Conservation (phyloP, 371 early-diverging fungal genomes). For the Dinochytrium kinnereticum region DNA sequence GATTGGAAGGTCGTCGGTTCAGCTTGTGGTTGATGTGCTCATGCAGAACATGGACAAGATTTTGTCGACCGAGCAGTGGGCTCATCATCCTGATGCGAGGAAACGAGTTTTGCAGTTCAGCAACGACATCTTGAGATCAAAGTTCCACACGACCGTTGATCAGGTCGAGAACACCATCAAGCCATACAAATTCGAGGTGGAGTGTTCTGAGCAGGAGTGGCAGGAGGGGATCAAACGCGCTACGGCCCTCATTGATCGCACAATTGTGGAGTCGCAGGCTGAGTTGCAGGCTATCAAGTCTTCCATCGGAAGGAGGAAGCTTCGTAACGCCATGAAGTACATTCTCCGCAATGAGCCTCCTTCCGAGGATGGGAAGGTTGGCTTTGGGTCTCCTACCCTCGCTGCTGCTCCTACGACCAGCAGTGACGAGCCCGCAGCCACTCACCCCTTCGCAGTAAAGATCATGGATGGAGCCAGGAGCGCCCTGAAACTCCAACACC, state of each 20-base stretch:
- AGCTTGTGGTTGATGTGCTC: constrained; percentile 85
- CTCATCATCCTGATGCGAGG: constrained; percentile 84
- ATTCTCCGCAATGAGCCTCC: constrained; percentile 44
- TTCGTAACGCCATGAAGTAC: constrained; percentile 78
- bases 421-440: no score
- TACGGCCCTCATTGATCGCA: constrained; percentile 72
- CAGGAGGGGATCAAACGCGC: constrained; percentile 82
- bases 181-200: constrained; percentile 96
- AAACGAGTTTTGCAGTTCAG: constrained; percentile 80
- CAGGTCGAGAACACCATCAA: constrained; percentile 98
- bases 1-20: constrained; percentile 89
- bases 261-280: constrained; percentile 74
- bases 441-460: constrained; percentile 70
- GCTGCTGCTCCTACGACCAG: constrained; percentile 17
- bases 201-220: constrained; percentile 93
- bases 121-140: constrained; percentile 79
- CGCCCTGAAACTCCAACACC: constrained; percentile 76
- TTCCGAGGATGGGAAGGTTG: background rate
- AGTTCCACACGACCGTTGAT: constrained; percentile 83
- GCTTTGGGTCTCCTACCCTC: background rate
- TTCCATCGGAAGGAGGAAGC: constrained; percentile 76
- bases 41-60: constrained; percentile 82
- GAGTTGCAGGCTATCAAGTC: constrained; percentile 75
- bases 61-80: constrained; percentile 80
- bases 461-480: constrained; percentile 81